Evolutionary conservation across 225 moss, liverwort and hornwort species (phyloP).

Genomic region (Sphagnum contortum): DNA sequence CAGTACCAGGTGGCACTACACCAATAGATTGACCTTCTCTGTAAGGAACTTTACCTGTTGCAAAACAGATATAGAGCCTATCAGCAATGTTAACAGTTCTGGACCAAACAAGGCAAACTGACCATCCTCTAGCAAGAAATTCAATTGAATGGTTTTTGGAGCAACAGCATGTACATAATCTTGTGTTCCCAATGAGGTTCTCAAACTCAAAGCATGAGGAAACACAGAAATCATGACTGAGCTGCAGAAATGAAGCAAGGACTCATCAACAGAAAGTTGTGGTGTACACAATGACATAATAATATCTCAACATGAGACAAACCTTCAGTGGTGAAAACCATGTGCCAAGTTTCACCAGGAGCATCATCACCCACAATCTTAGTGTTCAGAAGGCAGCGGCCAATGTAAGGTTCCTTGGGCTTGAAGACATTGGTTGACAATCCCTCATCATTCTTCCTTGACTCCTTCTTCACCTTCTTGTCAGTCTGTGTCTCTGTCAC

Average conservation of each 20-base stretch:
- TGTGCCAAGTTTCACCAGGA: slow-evolving; percentile 62
- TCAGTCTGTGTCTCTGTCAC: slow-evolving; percentile 18
- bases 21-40: slow-evolving; percentile 65
- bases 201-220: too few relatives aligned
- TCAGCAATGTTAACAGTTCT: too few relatives aligned
- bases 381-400: slow-evolving; percentile 41
- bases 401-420: slow-evolving; percentile 50
- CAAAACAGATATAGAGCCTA: background rate
- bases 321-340: slow-evolving; percentile 64
- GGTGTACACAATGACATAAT: too few relatives aligned
- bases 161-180: too few relatives aligned
- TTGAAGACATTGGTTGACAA: slow-evolving; percentile 36
- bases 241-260: too few relatives aligned
- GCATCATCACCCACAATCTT: slow-evolving; percentile 65
- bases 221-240: too few relatives aligned
- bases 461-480: slow-evolving; percentile 34
- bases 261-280: too few relatives aligned
- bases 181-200: too few relatives aligned
- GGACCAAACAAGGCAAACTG: too few relatives aligned
- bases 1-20: slow-evolving; percentile 40
- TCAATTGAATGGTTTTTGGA: too few relatives aligned
- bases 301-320: too few relatives aligned
- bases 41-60: slow-evolving; percentile 49
- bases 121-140: too few relatives aligned
- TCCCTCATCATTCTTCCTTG: slow-evolving; percentile 53